Conservation (phyloP, 805 yeast species). For the Yamadazyma takamatsuzukensis region DNA sequence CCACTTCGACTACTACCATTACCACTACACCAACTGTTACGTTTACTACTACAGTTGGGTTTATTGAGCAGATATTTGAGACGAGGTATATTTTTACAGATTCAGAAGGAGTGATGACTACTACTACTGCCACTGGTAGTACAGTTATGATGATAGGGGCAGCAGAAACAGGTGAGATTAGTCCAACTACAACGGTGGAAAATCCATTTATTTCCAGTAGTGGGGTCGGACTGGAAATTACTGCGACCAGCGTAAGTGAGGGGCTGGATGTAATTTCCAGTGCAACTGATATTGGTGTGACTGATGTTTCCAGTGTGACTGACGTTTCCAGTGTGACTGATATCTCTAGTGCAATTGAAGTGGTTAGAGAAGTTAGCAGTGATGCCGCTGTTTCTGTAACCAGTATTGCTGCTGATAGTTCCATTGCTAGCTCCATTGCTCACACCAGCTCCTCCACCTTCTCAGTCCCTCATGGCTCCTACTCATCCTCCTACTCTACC, state of each 20-base stretch:
- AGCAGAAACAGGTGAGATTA: neutral
- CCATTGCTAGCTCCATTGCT: conserved; percentile 2
- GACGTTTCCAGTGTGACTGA: too few relatives aligned
- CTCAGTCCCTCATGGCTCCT: conserved; percentile 19
- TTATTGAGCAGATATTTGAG: conserved; percentile 21
- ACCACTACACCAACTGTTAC: conserved; percentile 30
- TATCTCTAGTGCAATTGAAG: too few relatives aligned
- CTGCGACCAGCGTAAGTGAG: conserved; percentile 1
- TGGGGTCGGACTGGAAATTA: neutral
- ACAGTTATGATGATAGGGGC: conserved; percentile 7
- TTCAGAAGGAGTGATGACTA: conserved; percentile 25
- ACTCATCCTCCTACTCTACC: conserved; percentile 18
- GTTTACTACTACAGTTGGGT: conserved; percentile 24
- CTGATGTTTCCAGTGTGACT: neutral
- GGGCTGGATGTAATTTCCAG: too few relatives aligned
- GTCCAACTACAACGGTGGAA: neutral
- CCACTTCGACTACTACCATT: conserved; percentile 17
- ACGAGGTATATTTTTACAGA: conserved; percentile 29
- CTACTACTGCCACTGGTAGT: conserved; percentile 12
- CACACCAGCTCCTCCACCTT: conserved; percentile 7
- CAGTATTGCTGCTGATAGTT: too few relatives aligned
- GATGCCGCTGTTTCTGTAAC: too few relatives aligned
- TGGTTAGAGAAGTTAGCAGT: too few relatives aligned
- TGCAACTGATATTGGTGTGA: too few relatives aligned
- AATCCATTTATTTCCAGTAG: neutral